Base-by-base conservation (phyloP, 176 grass and related monocot genomes). In the Oryza punctata region DNA sequence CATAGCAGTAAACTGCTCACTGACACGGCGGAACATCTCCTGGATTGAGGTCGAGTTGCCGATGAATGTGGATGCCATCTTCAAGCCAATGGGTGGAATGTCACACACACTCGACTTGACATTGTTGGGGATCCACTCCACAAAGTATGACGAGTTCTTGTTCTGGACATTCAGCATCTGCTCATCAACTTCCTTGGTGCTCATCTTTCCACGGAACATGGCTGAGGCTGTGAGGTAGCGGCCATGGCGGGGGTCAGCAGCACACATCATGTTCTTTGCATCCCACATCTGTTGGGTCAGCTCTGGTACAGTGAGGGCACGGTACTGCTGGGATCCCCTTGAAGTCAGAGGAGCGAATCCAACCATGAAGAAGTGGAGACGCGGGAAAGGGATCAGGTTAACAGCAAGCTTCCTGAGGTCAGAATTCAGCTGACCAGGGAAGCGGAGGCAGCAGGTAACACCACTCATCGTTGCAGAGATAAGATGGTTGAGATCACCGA, bases 221-320 rank as follows among this genome's bases (percentile, higher is more conserved):
- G 93, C 93, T 3, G 95, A 98, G 11, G 92, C 92, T 0, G 95
- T 95, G 59, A 97, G 90, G 81, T 97, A 97, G 57, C 93, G 84
- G 1, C 93, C 92, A 10, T 98, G 93, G 6, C 93, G 85, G 45
- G 93, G 96, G 82, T 98, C 96, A 57, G 96, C 93, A 23, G 91
- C 93, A 19, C 96, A 98, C 96, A 98, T 98, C 95, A 98, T 98
- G 76, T 98, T 98, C 85, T 98, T 95, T 21, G 96, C 83, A 78
- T 98, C 96, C 92, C 96, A 98, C 96, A 98, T 98, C 72, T 98
- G 96, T 66, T 95, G 96, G 19, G 91, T 98, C 26, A 98, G 89
- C 89, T 95, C 91, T 0, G 93, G 96, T 7, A 98, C 96, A 7
- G 96, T 98, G 29, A 95, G 91, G 49, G 96, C 85, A 1, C 89